phyloP scores from a whole-genome alignment of 768 basidiomycete species.

The Amanita rubescens region DNA sequence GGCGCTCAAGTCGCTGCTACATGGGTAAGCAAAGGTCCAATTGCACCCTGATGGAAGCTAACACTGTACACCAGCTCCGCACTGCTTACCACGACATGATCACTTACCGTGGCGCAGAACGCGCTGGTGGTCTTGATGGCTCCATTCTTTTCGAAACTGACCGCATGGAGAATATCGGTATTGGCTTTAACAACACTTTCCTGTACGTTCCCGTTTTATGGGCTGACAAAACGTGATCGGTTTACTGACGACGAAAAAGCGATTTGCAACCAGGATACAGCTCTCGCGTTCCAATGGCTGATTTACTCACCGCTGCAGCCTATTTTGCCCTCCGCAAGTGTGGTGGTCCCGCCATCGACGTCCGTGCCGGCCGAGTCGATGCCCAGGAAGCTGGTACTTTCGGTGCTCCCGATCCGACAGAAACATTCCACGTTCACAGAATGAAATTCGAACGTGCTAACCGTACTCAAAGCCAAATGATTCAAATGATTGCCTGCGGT shows the following conservation, averaged over 20 bases:
- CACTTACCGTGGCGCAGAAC: slow-evolving; percentile 18
- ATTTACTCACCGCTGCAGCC: slow-evolving; percentile 24
- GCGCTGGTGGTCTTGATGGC: slow-evolving; percentile 24
- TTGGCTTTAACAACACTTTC: slow-evolving; percentile 5
- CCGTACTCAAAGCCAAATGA: slow-evolving; percentile 25
- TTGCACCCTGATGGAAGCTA: background rate
- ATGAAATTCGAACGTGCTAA: slow-evolving; percentile 21
- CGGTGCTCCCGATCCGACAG: slow-evolving; percentile 26
- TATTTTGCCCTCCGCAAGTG: slow-evolving; percentile 21
- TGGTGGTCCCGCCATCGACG: slow-evolving; percentile 25
- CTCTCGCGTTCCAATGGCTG: slow-evolving; percentile 19
- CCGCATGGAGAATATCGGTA: slow-evolving; percentile 15
- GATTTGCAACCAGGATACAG: too few relatives aligned
- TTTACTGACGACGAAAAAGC: background rate
- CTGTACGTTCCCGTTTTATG: background rate
- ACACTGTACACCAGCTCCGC: background rate
- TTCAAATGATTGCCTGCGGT: slow-evolving; percentile 26
- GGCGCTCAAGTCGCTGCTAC: slow-evolving; percentile 4
- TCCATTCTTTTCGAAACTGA: slow-evolving; percentile 23
- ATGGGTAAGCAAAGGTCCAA: background rate
- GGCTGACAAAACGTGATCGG: too few relatives aligned
- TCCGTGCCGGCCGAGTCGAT: slow-evolving; percentile 26
- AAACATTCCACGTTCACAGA: slow-evolving; percentile 16
- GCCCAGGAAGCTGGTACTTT: slow-evolving; percentile 20
- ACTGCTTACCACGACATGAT: slow-evolving; percentile 19